A percentile compares a stretch with the other conserved stretches of the same genome.
phyloP scores from a whole-genome alignment of 2,329 filamentous ascomycete species.

The Exophiala sp. region DNA sequence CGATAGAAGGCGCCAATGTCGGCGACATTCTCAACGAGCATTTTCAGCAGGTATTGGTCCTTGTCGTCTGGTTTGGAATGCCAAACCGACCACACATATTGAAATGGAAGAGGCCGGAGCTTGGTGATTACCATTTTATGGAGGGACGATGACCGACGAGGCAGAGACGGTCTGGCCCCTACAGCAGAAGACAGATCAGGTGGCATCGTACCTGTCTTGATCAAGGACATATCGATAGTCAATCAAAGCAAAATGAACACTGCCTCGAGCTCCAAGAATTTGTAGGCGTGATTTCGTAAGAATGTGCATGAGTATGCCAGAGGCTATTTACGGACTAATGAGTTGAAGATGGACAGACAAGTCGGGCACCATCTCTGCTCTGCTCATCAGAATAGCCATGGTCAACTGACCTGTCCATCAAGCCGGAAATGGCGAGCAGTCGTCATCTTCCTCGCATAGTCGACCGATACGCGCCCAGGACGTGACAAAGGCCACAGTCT shows the following conservation, averaged over 20 bases:
- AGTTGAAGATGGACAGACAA: too few species aligned
- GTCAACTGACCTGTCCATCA: too few species aligned
- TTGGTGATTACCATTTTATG: conserved; percentile 42
- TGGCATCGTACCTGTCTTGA: not conserved
- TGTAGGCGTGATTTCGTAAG: too few species aligned
- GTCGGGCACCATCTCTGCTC: too few species aligned
- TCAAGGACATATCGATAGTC: not conserved
- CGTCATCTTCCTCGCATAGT: not conserved
- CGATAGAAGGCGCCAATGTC: conserved; percentile 60
- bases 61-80: conserved; percentile 37
- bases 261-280: too few species aligned
- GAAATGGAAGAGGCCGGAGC: conserved; percentile 42
- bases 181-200: not conserved
- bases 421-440: not conserved
- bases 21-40: conserved; percentile 38
- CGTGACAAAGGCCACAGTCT: not conserved
- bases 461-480: not conserved
- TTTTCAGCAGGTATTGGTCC: conserved; percentile 33
- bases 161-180: conserved; percentile 5
- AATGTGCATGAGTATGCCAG: too few species aligned
- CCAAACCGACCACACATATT: conserved; percentile 46
- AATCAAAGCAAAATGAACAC: not conserved
- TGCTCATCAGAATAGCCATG: too few species aligned
- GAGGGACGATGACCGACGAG: conserved; percentile 33
- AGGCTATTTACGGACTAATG: too few species aligned